phyloP scores from a whole-genome alignment of 306 rosid genomes.

The Chamaecrista fasciculata region DNA sequence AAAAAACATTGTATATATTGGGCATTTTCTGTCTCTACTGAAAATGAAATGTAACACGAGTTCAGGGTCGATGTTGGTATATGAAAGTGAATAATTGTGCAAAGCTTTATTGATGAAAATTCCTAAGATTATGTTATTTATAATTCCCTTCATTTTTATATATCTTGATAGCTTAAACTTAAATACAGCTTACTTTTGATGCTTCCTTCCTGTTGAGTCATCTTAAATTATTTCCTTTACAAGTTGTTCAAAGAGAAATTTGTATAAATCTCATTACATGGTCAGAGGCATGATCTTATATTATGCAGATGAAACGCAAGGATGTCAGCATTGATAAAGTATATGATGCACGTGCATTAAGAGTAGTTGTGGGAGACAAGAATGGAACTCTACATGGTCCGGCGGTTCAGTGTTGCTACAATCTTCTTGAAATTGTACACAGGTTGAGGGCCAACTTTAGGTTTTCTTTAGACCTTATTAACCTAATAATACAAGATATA shows the following conservation, averaged over 20 bases:
- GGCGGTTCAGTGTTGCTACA: constrained; percentile 93
- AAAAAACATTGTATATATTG: constrained; percentile 1
- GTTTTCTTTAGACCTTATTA: constrained; percentile 8
- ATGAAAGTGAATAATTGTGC: constrained; percentile 18
- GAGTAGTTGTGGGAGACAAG: constrained; percentile 98
- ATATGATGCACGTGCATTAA: constrained; percentile 90
- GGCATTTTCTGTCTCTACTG: not conserved
- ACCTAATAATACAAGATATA: not conserved
- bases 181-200: constrained; percentile 9
- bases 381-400: constrained; percentile 90
- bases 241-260: not conserved
- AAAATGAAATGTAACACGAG: constrained; percentile 10
- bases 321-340: constrained; percentile 74
- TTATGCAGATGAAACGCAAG: constrained; percentile 82
- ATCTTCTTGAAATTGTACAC: constrained; percentile 87
- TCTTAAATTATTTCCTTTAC: not conserved
- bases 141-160: constrained; percentile 1
- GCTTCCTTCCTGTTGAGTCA: not conserved
- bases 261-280: constrained; percentile 7
- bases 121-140: constrained; percentile 7
- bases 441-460: constrained; percentile 38
- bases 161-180: constrained; percentile 11
- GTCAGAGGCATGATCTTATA: constrained; percentile 28
- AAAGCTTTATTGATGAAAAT: constrained; percentile 15
- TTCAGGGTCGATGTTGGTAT: not conserved